Evolutionary conservation across 768 basidiomycete genomes (phyloP), one percentile per base, ranked within the genome.

Genomic region (Tephrocybe sp.): DNA sequence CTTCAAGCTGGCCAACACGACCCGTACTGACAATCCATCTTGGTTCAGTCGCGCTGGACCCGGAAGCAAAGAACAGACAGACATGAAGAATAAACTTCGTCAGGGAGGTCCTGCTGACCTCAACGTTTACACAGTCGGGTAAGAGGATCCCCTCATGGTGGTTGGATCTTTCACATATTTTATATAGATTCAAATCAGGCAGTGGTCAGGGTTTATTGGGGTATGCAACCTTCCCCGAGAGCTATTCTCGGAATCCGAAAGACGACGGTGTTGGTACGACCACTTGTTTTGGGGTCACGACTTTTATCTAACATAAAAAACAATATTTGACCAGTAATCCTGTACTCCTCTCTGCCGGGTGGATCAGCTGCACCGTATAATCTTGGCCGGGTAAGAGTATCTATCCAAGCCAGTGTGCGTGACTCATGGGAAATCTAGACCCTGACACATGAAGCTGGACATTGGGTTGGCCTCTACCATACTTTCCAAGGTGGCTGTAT

Each of bases 381-480:
- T 60, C 49, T 62, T 36, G 74, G 73, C 15, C 55, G 54, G 22
- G 63, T 59, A 40, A 29, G 56, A 30, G 6, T 11, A 9, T 18
- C 22, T n/a, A 18, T 54, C 58, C 29, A 30, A 44, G 50, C 64
- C n/a, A 55, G 34, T 42, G 29, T 16, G 16, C 23, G 18, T 30
- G 11, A 31, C 31, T 50, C 15, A 51, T 29, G 13, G 8, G 4
- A 23, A 16, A 25, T 11, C 15, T 3, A 74, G 61, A 81, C 78
- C 9, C 56, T 78, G 37, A 75, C 72, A 1, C 80, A 82, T 57
- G 80, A 82, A 61, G 68, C 68, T 34, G 77, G 79, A 3, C 79
- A 81, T 61, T 82, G 79, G 79, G 59, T 68, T 37, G 78, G 80
- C 13, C 69, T 80, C 13, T 82, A 79, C 60, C 79, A 80, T 57